A percentile compares a stretch with the other conserved stretches of the same genome.
Conservation (phyloP, 1,284 basidiomycete genomes). For the Peniophora sp. region DNA sequence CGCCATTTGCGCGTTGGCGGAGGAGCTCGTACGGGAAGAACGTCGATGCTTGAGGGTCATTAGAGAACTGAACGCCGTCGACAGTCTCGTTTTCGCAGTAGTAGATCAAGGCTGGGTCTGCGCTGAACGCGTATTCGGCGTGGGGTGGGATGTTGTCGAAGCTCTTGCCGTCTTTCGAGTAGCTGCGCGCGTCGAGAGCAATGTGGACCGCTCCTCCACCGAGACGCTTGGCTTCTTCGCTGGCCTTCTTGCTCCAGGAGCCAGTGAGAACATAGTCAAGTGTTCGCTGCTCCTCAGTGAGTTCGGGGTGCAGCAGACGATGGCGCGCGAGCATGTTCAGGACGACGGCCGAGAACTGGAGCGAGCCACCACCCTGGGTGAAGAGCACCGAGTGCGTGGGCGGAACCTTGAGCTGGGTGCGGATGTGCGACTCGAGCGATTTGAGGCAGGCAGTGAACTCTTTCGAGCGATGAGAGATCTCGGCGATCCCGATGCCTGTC, state of each 20-base stretch:
- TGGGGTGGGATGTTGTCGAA: constrained; percentile 80
- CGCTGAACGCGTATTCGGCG: constrained; percentile 71
- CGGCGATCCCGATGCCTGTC: constrained; percentile 90
- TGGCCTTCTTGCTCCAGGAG: constrained; percentile 84
- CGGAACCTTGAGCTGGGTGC: constrained; percentile 74
- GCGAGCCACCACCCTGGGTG: constrained; percentile 86
- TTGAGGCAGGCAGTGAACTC: constrained; percentile 74
- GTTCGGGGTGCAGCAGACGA: constrained; percentile 56
- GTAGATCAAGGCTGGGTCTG: constrained; percentile 83
- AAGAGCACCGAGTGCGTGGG: constrained; percentile 83
- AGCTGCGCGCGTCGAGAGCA: constrained; percentile 57
- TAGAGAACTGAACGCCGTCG: constrained; percentile 87
- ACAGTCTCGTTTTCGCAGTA: constrained; percentile 99
- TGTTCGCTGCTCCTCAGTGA: constrained; percentile 43
- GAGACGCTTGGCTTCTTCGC: constrained; percentile 72
- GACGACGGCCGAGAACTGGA: constrained; percentile 85
- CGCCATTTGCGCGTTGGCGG: constrained; percentile 33
- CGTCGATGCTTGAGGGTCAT: constrained; percentile 38
- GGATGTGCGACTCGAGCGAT: constrained; percentile 62
- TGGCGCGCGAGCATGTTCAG: constrained; percentile 83
- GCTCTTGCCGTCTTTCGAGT: constrained; percentile 56
- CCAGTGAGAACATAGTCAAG: constrained; percentile 91
- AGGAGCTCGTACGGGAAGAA: constrained; percentile 87
- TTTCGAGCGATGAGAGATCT: constrained; percentile 88
- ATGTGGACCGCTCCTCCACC: constrained; percentile 52